phyloP scores from a whole-genome alignment of 441 rosid species.

The Iberis amara region DNA sequence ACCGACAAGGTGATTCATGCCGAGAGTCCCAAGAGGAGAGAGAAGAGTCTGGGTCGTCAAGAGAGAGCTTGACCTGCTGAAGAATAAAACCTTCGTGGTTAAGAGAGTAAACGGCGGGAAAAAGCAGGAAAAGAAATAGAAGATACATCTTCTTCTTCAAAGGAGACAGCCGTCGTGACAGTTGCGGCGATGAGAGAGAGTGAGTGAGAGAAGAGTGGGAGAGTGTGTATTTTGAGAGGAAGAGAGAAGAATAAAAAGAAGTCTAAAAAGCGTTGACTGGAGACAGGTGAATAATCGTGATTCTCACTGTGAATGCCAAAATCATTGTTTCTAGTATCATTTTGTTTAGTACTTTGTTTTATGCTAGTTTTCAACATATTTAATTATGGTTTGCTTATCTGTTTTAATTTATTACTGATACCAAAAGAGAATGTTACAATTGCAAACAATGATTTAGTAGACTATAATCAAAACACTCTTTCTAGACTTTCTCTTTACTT shows the following conservation, averaged over 20 bases:
- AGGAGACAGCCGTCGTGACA: background rate
- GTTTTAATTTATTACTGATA: too few species aligned
- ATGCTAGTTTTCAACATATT: too few species aligned
- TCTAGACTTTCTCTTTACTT: too few species aligned
- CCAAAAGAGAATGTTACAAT: too few species aligned
- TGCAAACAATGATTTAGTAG: too few species aligned
- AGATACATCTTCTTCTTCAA: constrained; percentile 9
- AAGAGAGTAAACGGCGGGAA: constrained; percentile 33
- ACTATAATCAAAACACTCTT: too few species aligned
- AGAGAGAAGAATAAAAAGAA: too few species aligned
- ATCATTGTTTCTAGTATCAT: constrained; percentile 23
- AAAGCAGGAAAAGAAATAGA: constrained; percentile 25
- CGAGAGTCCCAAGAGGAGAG: constrained; percentile 69
- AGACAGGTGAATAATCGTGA: constrained; percentile 23
- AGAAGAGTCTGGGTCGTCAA: constrained; percentile 55
- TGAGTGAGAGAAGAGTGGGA: background rate
- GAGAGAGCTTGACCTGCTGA: constrained; percentile 42
- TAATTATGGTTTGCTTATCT: too few species aligned
- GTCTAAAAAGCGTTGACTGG: constrained; percentile 28
- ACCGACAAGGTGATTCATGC: constrained; percentile 57
- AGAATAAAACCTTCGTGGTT: constrained; percentile 81
- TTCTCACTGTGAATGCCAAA: constrained; percentile 26
- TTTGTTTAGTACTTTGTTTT: background rate
- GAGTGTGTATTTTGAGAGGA: background rate
- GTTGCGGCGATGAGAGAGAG: background rate